Percentiles rank a stretch among this genome's conserved stretches.
phyloP scores from a whole-genome alignment of 139 green algal species.

The Closterium sp. region DNA sequence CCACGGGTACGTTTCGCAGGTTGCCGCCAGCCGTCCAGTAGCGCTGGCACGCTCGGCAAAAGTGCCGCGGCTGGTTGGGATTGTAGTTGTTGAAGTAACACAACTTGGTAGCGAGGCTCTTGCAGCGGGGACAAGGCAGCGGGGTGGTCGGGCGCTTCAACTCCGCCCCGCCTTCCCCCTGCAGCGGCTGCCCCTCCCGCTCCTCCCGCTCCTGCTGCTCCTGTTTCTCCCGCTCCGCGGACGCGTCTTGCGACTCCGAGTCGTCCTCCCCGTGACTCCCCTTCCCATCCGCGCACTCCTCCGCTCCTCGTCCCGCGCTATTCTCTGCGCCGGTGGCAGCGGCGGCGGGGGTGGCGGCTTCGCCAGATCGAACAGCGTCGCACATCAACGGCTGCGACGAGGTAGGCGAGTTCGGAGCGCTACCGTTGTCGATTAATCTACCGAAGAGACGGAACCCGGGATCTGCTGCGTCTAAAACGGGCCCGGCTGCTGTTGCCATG shows the following conservation, averaged over 20 bases:
- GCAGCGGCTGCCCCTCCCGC: slow-evolving; percentile 28
- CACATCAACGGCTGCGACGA: not conserved
- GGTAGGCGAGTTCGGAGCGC: not conserved
- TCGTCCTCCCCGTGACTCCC: not conserved
- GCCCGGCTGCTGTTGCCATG: not conserved
- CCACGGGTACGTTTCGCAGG: slow-evolving; percentile 82
- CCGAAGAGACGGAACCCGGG: not conserved
- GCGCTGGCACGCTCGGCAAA: slow-evolving; percentile 74
- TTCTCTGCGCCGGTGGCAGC: not conserved
- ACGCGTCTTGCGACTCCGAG: not conserved
- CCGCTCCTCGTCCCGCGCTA: no score
- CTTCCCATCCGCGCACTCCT: not conserved
- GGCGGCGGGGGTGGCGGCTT: not conserved
- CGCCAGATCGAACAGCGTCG: not conserved
- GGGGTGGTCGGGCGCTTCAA: slow-evolving; percentile 48
- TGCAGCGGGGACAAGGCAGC: slow-evolving; percentile 78
- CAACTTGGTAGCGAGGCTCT: slow-evolving; percentile 85
- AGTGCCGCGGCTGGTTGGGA: slow-evolving; percentile 87
- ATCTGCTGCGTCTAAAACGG: not conserved
- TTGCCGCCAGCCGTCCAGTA: slow-evolving; percentile 91
- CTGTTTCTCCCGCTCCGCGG: not conserved
- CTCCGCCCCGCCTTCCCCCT: not conserved
- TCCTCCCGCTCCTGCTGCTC: not conserved
- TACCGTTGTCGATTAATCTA: not conserved
- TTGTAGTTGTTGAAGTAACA: slow-evolving; percentile 99